Percentiles rank a stretch among this genome's conserved stretches.
Conservation (phyloP, 1,284 basidiomycete genomes). For the Leucocoprinus gongylophorus region DNA sequence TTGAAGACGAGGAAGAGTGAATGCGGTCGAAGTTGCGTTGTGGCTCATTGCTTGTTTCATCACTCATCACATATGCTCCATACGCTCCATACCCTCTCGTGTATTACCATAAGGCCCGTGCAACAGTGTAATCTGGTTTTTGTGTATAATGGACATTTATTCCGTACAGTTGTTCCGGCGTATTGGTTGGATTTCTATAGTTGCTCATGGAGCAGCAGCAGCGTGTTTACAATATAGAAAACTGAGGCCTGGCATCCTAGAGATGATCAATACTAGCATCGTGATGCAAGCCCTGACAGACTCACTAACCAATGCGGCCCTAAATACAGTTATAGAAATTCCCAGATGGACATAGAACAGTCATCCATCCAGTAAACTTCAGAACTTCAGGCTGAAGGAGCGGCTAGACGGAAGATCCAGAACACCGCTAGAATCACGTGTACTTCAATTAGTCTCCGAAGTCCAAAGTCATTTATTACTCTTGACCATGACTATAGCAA, state of each 20-base stretch:
- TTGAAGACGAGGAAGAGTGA: constrained; percentile 75
- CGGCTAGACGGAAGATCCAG: background rate
- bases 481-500: background rate
- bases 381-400: background rate
- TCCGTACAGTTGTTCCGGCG: background rate
- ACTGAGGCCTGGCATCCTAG: too few relatives aligned
- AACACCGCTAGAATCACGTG: background rate
- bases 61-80: background rate
- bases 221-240: too few relatives aligned
- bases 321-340: background rate
- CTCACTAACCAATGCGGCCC: too few relatives aligned
- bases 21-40: background rate
- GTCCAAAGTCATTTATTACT: background rate
- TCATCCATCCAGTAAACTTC: background rate
- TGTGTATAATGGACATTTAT: background rate
- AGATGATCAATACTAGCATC: too few relatives aligned
- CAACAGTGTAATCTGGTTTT: background rate
- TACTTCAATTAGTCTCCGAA: background rate
- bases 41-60: background rate
- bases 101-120: constrained; percentile 1
- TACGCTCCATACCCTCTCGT: too few relatives aligned
- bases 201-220: too few relatives aligned
- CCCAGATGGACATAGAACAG: background rate
- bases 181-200: too few relatives aligned
- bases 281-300: too few relatives aligned